Evolutionary conservation across 805 yeast species (phyloP), one percentile per base, ranked within the genome.

Genomic region (Kuraishia floccosa): DNA sequence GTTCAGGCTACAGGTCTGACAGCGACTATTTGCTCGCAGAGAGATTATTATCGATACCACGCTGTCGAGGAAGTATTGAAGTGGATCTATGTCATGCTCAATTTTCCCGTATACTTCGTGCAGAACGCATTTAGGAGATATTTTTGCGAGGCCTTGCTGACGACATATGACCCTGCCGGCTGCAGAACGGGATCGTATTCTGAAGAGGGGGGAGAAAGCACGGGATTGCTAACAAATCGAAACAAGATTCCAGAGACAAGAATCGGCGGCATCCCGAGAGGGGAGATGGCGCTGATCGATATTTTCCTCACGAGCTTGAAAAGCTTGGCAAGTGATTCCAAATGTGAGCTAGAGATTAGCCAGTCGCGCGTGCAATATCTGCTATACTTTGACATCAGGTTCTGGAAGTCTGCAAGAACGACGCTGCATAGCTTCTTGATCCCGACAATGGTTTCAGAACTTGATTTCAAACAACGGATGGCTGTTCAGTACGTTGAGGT

Each of bases 321-420:
- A 25, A 30, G 16, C 30, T 31, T 19, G 46, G 48, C 2, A 26
- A 41, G 4, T 14, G 30, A 8, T n/a, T 32, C 5, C 30, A 35
- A 16, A 27, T 30, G 2, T 27, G 25, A 15, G 33, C 36, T 7
- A 14, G 22, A 5, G 25, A 20, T 7, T 15, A 30, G 6, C 11
- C 25, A 17, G 6, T 62, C 82, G 11, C 60, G 83, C 41, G 44
- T 80, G 9, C 86, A 79, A 45, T 62, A 58, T 40, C 42, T 81
- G 15, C 50, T 78, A 23, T 63, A 60, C 35, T 68, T 77, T 35
- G 82, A 80, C 37, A 60, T 70, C 24, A 59, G 91, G 39, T 65
- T 66, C 21, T 60, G 74, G 54, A 74, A 76, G 35, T 39, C 42
- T 4, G 42, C 67, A 6, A 63, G 91, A 44, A 61, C 58, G 27